A percentile compares a stretch with the other conserved stretches of the same genome.
Evolutionary conservation across 1,284 basidiomycete species (phyloP).

Genomic region (Ceratobasidium theobromae): DNA sequence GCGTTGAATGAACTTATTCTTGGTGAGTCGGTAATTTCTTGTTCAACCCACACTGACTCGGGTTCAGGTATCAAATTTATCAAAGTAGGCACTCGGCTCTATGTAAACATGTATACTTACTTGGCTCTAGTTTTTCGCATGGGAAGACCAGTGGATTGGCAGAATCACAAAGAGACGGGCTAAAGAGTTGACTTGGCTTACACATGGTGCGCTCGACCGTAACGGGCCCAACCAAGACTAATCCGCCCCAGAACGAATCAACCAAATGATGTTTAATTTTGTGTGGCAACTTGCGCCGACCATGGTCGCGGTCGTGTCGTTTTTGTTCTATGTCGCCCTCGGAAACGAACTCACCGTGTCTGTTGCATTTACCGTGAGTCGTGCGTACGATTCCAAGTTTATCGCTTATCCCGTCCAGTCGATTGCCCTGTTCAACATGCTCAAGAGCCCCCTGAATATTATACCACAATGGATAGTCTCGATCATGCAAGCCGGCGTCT

Average conservation of each 20-base stretch:
- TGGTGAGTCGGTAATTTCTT: conserved; percentile 47
- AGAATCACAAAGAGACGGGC: conserved; percentile 53
- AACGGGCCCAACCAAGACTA: conserved; percentile 33
- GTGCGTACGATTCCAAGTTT: neutral
- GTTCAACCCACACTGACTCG: neutral
- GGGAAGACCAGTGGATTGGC: conserved; percentile 75
- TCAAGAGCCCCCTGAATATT: conserved; percentile 62
- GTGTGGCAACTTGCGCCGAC: conserved; percentile 69
- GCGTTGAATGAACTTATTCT: conserved; percentile 83
- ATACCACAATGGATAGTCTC: conserved; percentile 68
- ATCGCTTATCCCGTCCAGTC: conserved; percentile 46
- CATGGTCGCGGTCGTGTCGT: conserved; percentile 67
- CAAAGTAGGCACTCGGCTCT: conserved; percentile 47
- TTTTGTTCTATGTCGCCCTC: conserved; percentile 60
- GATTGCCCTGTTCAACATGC: conserved; percentile 63
- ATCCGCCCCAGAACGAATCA: conserved; percentile 55
- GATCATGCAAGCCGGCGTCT: conserved; percentile 49
- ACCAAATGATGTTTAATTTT: conserved; percentile 61
- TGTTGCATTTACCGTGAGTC: conserved; percentile 67
- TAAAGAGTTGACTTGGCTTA: conserved; percentile 66
- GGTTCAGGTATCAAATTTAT: conserved; percentile 67
- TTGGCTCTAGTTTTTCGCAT: conserved; percentile 62
- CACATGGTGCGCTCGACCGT: conserved; percentile 53
- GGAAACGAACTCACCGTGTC: conserved; percentile 68
- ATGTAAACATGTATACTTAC: neutral